phyloP scores from a whole-genome alignment of 2,329 filamentous ascomycete species.

The Aspergillus intermedius region DNA sequence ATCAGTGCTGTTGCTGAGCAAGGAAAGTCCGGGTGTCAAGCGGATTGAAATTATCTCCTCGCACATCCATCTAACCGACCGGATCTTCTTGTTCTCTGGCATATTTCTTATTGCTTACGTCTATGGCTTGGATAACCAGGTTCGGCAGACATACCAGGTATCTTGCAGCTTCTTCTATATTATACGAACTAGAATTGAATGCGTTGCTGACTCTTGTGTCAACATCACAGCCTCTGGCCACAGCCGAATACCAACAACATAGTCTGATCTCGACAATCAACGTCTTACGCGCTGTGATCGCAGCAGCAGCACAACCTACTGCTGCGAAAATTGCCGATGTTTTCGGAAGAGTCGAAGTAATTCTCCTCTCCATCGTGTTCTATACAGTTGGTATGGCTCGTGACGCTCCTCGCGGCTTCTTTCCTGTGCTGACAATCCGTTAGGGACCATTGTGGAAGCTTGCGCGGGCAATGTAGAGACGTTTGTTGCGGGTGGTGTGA shows the following conservation, averaged over 20 bases:
- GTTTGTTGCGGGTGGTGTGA: slow-evolving; percentile 53
- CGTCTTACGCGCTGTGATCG: slow-evolving; percentile 53
- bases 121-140: slow-evolving; percentile 55
- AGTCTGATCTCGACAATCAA: slow-evolving; percentile 55
- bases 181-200: background rate
- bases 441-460: slow-evolving; percentile 52
- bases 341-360: slow-evolving; percentile 56
- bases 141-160: slow-evolving; percentile 47
- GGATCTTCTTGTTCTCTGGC: slow-evolving; percentile 52
- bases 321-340: slow-evolving; percentile 58
- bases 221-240: slow-evolving; percentile 45
- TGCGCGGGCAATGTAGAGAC: slow-evolving; percentile 42
- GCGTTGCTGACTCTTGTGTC: slow-evolving; percentile 2
- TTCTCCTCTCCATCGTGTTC: slow-evolving; percentile 50
- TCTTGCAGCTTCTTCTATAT: background rate
- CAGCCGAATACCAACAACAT: slow-evolving; percentile 46
- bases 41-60: slow-evolving; percentile 53
- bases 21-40: slow-evolving; percentile 47
- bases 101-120: slow-evolving; percentile 60
- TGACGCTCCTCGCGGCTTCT: background rate
- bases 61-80: slow-evolving; percentile 48
- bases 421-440: background rate
- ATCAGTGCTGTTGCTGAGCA: background rate
- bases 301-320: slow-evolving; percentile 52
- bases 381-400: slow-evolving; percentile 43